A percentile compares a stretch with the other conserved stretches of the same genome.
phyloP scores from a whole-genome alignment of 352 stramenopile genomes.

The Pythium rishiriense region DNA sequence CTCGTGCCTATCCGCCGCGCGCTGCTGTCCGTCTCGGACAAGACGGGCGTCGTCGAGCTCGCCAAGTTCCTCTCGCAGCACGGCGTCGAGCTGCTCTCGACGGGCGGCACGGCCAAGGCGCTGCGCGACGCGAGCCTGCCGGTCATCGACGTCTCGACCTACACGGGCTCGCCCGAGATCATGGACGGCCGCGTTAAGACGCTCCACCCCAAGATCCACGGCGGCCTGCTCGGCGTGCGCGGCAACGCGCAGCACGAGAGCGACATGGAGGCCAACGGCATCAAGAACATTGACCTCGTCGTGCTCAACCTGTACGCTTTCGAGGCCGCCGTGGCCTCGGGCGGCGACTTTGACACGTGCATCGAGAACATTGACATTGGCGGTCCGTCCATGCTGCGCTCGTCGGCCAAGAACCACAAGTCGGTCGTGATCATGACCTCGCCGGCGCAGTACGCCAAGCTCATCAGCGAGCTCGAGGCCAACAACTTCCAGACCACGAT shows the following conservation, averaged over 20 bases:
- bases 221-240: slow-evolving; percentile 96
- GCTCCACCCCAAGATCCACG: slow-evolving; percentile 99
- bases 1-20: slow-evolving; percentile 94
- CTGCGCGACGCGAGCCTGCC: slow-evolving; percentile 94
- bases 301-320: slow-evolving; percentile 99
- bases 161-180: slow-evolving; percentile 98
- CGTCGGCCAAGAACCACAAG: slow-evolving; percentile 99
- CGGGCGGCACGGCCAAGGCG: slow-evolving; percentile 97
- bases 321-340: slow-evolving; percentile 94
- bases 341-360: slow-evolving; percentile 96
- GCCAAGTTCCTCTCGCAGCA: slow-evolving; percentile 91
- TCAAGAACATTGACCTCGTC: slow-evolving; percentile 98
- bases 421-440: slow-evolving; percentile 98
- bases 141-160: slow-evolving; percentile 97
- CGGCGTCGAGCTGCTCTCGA: slow-evolving; percentile 97
- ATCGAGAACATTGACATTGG: slow-evolving; percentile 99
- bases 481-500: slow-evolving; percentile 90
- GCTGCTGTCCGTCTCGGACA: slow-evolving; percentile 99
- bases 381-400: slow-evolving; percentile 98
- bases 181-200: slow-evolving; percentile 99
- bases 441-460: slow-evolving; percentile 93
- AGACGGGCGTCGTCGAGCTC: slow-evolving; percentile 97
- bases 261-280: slow-evolving; percentile 96
- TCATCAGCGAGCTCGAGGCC: slow-evolving; percentile 94
- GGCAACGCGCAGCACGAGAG: slow-evolving; percentile 96